Conservation (phyloP, 768 basidiomycete species). For the Podaxis rugospora region DNA sequence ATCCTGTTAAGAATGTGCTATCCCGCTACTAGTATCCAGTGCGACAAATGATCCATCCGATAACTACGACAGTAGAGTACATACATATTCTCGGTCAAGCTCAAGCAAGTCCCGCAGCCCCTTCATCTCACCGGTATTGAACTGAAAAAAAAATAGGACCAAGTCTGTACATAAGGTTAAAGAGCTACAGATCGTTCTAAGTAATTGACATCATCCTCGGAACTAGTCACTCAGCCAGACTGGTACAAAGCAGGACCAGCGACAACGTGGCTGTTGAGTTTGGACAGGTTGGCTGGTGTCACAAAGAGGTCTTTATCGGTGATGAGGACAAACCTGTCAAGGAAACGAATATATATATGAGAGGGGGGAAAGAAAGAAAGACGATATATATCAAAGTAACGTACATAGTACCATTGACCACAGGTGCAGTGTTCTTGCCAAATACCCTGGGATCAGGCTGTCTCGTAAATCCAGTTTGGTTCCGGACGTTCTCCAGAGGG, state of each 20-base stretch:
- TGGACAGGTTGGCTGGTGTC: slow-evolving; percentile 54
- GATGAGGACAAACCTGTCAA: slow-evolving; percentile 41
- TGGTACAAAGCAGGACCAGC: slow-evolving; percentile 52
- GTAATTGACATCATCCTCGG: neutral
- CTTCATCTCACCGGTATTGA: too few species aligned
- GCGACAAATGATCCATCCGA: too few species aligned
- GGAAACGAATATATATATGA: neutral
- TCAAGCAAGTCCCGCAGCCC: too few species aligned
- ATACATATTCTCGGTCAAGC: too few species aligned
- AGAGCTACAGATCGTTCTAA: neutral
- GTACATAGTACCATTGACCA: slow-evolving; percentile 51
- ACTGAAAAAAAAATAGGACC: too few species aligned
- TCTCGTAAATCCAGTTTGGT: slow-evolving; percentile 38
- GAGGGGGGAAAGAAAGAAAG: neutral
- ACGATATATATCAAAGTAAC: slow-evolving; percentile 4
- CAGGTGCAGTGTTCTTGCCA: slow-evolving; percentile 29
- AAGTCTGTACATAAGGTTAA: neutral
- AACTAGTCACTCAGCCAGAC: slow-evolving; percentile 29
- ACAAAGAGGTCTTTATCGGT: slow-evolving; percentile 45
- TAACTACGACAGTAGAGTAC: too few species aligned
- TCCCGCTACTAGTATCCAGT: too few species aligned
- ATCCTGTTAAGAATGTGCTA: too few species aligned
- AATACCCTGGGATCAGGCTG: slow-evolving; percentile 50
- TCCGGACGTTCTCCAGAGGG: slow-evolving; percentile 36
- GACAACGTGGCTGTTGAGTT: slow-evolving; percentile 48